Conservation (phyloP, 139 green algal species). For the Pseudopediastrum boryanum region DNA sequence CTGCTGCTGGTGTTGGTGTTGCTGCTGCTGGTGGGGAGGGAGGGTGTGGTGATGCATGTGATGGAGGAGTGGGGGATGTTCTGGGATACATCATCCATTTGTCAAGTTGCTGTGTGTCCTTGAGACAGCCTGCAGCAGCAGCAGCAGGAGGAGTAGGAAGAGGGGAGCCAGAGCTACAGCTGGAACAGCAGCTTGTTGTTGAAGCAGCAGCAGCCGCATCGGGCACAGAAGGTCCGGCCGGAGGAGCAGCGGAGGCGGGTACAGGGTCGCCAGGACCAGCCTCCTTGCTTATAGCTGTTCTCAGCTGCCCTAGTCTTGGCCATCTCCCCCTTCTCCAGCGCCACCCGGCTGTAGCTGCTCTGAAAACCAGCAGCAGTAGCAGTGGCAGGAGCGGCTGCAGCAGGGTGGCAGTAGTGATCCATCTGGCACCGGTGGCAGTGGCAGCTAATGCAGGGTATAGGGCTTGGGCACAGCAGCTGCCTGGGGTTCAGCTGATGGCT, state of each 20-base stretch:
- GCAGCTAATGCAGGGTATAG: slow-evolving; percentile 12
- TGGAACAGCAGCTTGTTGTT: no score
- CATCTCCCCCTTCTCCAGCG: slow-evolving; percentile 29
- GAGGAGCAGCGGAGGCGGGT: slow-evolving; percentile 1
- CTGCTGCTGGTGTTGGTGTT: no score
- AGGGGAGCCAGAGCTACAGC: no score
- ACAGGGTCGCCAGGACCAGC: neutral
- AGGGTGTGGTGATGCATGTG: no score
- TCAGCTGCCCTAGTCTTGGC: slow-evolving; percentile 29
- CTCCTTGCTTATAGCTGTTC: slow-evolving; percentile 38
- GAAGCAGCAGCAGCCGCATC: slow-evolving; percentile 5
- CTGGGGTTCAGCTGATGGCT: slow-evolving; percentile 47
- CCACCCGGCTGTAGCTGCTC: slow-evolving; percentile 37
- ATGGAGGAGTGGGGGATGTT: no score
- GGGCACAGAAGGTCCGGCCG: slow-evolving; percentile 1
- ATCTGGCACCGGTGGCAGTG: slow-evolving; percentile 36
- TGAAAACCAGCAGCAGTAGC: slow-evolving; percentile 12
- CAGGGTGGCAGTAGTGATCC: slow-evolving; percentile 35
- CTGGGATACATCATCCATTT: no score
- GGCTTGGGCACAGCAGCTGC: slow-evolving; percentile 30
- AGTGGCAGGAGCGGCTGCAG: neutral
- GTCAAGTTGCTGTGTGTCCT: no score
- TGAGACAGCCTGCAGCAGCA: no score
- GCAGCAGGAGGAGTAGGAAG: no score
- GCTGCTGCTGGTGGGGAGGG: no score